Base-by-base conservation (phyloP, 2,329 filamentous ascomycete species). In the Nigrospora osmanthi region DNA sequence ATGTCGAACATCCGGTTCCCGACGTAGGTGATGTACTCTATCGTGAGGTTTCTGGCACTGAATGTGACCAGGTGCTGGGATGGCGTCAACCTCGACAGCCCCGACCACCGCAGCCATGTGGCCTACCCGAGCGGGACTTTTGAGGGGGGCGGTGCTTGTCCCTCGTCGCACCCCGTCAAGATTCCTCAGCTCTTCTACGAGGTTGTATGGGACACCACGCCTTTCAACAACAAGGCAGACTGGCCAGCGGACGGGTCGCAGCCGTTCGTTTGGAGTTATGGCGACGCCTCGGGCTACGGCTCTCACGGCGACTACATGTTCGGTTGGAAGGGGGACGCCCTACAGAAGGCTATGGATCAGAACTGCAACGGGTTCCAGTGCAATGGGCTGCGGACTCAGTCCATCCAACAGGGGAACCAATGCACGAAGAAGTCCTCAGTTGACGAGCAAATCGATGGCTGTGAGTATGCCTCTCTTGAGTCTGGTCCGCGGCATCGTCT, bases 91-190 rank as follows among this genome's bases (percentile, higher is more conserved):
- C 51, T 71, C 38, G 72, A 77, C 54, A 63, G 66, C 13, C 47
- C 63, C 0, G 66, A 76, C 57, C 72, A 76, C 58, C 66, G 66
- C 45, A 71, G 61, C 39, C 76, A 79, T 53, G 65, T 78, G 48
- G 60, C 67, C 5, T 78, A 77, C 49, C 75, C 58, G 32, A 49
- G 47, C 42, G 53, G 55, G 11, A 57, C 53, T 19, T 61, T 60
- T 50, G 58, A 59, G 16, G 46, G 42, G 48, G 57, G 49, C 23
- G 54, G 54, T n/a, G 40, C 50, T 3, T 58, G 56, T 42, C 54
- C 56, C 6, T 44, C 50, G 31, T 54, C 58, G 1, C 58, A 61
- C 52, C 58, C 58, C 1, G 56, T 60, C 44, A 52, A 52, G 46
- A 49, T 66, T 35, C 65, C 66, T 32, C 65, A 68, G 53, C 47